Base-by-base conservation (phyloP, 306 rosid genomes). In the Arachis stenosperma region DNA sequence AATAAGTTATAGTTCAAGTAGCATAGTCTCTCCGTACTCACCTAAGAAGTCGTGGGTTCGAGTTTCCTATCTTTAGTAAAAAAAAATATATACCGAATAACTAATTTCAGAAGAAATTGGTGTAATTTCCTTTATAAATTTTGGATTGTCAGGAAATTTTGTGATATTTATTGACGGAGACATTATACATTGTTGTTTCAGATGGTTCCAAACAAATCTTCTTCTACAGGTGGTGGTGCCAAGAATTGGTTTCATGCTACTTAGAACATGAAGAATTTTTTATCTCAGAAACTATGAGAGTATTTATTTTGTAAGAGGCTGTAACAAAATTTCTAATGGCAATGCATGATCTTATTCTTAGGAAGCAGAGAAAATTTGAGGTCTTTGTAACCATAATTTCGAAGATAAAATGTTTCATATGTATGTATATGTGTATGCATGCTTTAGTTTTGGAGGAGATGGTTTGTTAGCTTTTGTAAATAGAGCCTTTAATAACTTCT, bases 171-270 rank as follows among this genome's bases (percentile, higher is more conserved):
- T 42, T 63, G 12, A 44, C 13, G 52, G 9, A 41, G 12, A 53
- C 67, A 56, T 59, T 22, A 22, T 30, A 71, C 33, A 9, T 47
- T 52, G 65, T 9, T 66, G n/a, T 80, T 54, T 36, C 76, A 82
- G 92, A 85, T 80, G 40, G 90, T 80, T 37, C 81, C 88, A 59
- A 47, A 56, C 46, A 76, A 76, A 75, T 74, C 66, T 65, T 69
- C 75, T 27, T 55, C 68, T 8, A 56, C 55, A 61, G 80, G 79
- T 58, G 81, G 74, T 70, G 75, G 73, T 39, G 60, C 78, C 10
- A 61, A 78, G 83, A 74, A 71, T 43, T 15, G 42, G 56, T 62
- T 70, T 75, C 65, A 44, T 73, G 69, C 71, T 78, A 57, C 75
- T 75, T 76, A 74, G 76, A 61, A 42, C 37, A 58, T 8, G 63